Base-by-base conservation (phyloP, 106 monocot species). In the Vanilla planifolia region DNA sequence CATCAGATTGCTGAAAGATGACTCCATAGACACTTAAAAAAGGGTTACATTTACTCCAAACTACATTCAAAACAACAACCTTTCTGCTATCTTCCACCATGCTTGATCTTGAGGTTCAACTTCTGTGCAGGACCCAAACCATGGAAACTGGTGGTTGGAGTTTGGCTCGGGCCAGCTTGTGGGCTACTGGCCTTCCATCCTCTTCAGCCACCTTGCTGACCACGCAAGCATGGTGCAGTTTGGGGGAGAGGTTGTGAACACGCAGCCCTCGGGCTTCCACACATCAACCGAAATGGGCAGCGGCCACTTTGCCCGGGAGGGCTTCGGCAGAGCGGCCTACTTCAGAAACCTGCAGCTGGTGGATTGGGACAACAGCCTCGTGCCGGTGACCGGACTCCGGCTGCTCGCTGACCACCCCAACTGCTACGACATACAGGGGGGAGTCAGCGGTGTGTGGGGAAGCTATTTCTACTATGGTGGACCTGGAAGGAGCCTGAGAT, bases 81-180 rank as follows among this genome's bases (percentile, higher is more conserved):
- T n/a, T n/a, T n/a, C n/a, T n/a, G n/a, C n/a, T n/a, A n/a, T n/a
- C n/a, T n/a, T n/a, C n/a, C n/a, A n/a, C n/a, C n/a, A n/a, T n/a
- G n/a, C n/a, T n/a, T n/a, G n/a, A n/a, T n/a, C n/a, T n/a, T n/a
- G n/a, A n/a, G n/a, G n/a, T n/a, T n/a, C n/a, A n/a, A n/a, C n/a
- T n/a, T n/a, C n/a, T 22, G 13, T 10, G 24, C 46, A 82, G 95
- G 95, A 96, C 57, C 95, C 95, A 15, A 96, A 83, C 46, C 90
- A 96, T 37, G 95, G 95, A 1, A 75, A 96, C 33, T 96, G 95
- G 95, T 96, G 95, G 95, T 78, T 96, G 4, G 81, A 96, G 69
- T 81, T 90, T 19, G 90, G 95, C 4, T 51, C 74, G 2, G 95
- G 90, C 8, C 64, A 79, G 6, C 67, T 88, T 14, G 68, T 88